These are phyloP conservation scores for Houttuynia cordata DNA, from an alignment of 164 flowering plant species.

Conservation along the genomic window DNA sequence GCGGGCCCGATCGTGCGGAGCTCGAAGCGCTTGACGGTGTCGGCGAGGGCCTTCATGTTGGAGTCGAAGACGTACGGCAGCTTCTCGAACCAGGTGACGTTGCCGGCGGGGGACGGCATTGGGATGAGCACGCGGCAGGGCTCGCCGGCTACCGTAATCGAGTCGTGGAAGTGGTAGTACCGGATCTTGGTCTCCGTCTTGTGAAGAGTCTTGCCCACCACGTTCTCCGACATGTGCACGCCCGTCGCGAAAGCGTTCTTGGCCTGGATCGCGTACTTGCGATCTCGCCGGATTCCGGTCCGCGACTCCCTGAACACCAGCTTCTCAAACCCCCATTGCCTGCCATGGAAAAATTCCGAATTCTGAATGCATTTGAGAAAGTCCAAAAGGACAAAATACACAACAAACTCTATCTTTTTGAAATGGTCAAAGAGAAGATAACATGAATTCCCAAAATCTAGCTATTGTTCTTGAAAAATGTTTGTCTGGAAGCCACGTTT, in stretches of 20 bases:
- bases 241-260: constrained; percentile 37
- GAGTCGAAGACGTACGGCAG: constrained; percentile 53
- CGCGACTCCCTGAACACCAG: constrained; percentile 35
- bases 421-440: too few relatives aligned
- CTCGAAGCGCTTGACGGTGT: constrained; percentile 41
- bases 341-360: too few relatives aligned
- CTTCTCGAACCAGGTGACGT: constrained; percentile 30
- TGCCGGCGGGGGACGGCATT: constrained; percentile 21
- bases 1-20: constrained; percentile 19
- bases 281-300: constrained; percentile 27
- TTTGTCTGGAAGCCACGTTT: too few relatives aligned
- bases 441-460: too few relatives aligned
- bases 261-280: constrained; percentile 44
- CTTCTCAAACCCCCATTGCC: constrained; percentile 58
- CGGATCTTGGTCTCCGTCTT: constrained; percentile 38
- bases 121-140: constrained; percentile 45
- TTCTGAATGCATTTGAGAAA: too few relatives aligned
- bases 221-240: constrained; percentile 46
- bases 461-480: too few relatives aligned
- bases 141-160: constrained; percentile 44
- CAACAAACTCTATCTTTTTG: too few relatives aligned
- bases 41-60: constrained; percentile 41
- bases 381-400: too few relatives aligned
- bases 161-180: constrained; percentile 55
- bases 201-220: constrained; percentile 33